Conservation (phyloP, 2,329 filamentous ascomycete species). For the Pseudopyricularia javanii region DNA sequence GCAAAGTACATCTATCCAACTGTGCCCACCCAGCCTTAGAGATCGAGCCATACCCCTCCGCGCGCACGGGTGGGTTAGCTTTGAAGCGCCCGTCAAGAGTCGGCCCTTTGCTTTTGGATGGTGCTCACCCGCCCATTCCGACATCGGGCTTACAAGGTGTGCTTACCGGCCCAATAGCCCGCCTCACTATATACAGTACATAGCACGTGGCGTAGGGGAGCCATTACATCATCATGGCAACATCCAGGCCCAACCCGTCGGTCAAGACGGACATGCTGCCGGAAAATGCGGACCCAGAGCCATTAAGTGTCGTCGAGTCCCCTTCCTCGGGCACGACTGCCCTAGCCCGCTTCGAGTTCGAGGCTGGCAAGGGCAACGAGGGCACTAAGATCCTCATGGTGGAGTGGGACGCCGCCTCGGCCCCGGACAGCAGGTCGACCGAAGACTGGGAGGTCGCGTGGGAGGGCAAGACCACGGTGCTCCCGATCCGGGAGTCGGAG, state of each 20-base stretch:
- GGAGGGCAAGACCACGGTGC: conserved; percentile 65
- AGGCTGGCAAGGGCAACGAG: conserved; percentile 61
- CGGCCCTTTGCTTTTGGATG: neutral
- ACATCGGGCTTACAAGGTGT: neutral
- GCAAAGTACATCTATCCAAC: neutral
- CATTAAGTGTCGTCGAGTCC: conserved; percentile 20
- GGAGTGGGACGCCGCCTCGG: conserved; percentile 56
- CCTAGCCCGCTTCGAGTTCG: conserved; percentile 74
- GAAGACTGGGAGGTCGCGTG: conserved; percentile 67
- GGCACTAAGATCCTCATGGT: conserved; percentile 90
- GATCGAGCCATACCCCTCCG: neutral
- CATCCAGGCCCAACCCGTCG: neutral
- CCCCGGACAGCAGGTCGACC: conserved; percentile 25
- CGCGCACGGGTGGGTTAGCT: neutral
- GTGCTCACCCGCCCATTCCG: neutral
- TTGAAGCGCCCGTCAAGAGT: neutral
- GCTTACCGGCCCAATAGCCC: neutral
- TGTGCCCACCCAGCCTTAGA: neutral
- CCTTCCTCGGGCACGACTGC: conserved; percentile 31
- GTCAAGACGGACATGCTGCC: neutral
- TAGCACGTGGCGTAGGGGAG: neutral
- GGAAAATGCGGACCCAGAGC: neutral
- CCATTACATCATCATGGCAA: conserved; percentile 2
- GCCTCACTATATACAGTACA: neutral
- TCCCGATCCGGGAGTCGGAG: conserved; percentile 49